Evolutionary conservation across 805 yeast genomes (phyloP), one percentile per base, ranked within the genome.

Genomic region (Candida montana): DNA sequence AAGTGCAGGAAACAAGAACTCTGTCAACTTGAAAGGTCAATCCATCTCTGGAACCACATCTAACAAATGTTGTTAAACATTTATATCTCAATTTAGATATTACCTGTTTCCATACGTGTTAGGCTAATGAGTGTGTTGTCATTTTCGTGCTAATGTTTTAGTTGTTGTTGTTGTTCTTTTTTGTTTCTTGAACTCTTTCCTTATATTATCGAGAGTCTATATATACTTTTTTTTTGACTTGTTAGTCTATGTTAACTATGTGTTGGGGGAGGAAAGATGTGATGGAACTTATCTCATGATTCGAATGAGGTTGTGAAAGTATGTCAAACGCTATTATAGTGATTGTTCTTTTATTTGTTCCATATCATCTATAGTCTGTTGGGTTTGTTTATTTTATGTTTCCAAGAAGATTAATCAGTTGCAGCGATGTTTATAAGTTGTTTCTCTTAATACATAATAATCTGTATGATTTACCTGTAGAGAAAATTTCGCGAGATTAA

Each of bases 11-110:
- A 75, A 72, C 50, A 82, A 81, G 63, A 75, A 81, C 35, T 74
- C 76, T 55, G 87, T 85, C 48, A 83, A 83, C 63, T 70, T 84
- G 62, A 74, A 79, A 58, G 91, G 91, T 48, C 85, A 83, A 49
- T 64, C 80, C 41, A 72, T 77, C 49, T 65, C 67, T 13, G 61
- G 63, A 44, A 48, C 62, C 36, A 68, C 66, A 44, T 64, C 63
- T 45, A 57, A 64, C 44, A 71, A 75, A 39, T 75, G 81, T 59
- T 75, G 81, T 64, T 46, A 43, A 33, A 17, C 7, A 33, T 13
- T 15, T 13, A 31, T 13, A 9, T 7, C 7, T 18, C 9, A 5
- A n/a, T 23, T 10, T 23, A 7, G 7, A 10, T 23, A 7, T 23
- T 23, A 23, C 10, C 26, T 23, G n/a, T n/a, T n/a, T n/a, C n/a